Percentiles rank a stretch among this genome's conserved stretches.
Evolutionary conservation across 2,329 filamentous ascomycete species (phyloP).

Genomic region (Phyllosticta citrichinensis): DNA sequence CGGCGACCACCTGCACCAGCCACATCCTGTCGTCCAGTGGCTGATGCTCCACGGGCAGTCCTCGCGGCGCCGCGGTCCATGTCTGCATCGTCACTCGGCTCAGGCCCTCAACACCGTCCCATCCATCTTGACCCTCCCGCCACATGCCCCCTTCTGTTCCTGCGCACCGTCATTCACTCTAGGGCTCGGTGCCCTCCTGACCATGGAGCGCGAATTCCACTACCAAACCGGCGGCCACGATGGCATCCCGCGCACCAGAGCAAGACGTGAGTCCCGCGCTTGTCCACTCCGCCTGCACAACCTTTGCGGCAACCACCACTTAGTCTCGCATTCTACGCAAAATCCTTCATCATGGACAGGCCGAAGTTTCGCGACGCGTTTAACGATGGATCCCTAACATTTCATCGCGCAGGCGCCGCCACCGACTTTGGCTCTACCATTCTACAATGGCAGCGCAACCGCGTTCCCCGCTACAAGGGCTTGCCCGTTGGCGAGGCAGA

Average conservation of each 20-base stretch:
- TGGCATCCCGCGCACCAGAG: constrained; percentile 10
- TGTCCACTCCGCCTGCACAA: neutral
- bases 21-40: neutral
- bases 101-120: neutral
- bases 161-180: neutral
- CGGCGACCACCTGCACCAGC: neutral
- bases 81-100: neutral
- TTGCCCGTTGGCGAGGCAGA: constrained; percentile 65
- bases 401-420: constrained; percentile 58
- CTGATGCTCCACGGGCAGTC: neutral
- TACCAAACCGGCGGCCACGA: constrained; percentile 15
- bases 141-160: neutral
- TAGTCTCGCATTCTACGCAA: neutral
- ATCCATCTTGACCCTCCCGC: neutral
- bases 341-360: neutral
- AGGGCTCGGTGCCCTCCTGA: neutral
- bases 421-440: constrained; percentile 89
- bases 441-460: constrained; percentile 81
- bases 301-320: neutral
- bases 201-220: constrained; percentile 27
- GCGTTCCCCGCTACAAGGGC: constrained; percentile 65
- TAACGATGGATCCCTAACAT: neutral
- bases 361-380: neutral
- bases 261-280: constrained; percentile 1
- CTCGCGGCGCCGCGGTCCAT: neutral